Conservation (phyloP, 495 filamentous ascomycete species). For the Penicillium ucsense region DNA sequence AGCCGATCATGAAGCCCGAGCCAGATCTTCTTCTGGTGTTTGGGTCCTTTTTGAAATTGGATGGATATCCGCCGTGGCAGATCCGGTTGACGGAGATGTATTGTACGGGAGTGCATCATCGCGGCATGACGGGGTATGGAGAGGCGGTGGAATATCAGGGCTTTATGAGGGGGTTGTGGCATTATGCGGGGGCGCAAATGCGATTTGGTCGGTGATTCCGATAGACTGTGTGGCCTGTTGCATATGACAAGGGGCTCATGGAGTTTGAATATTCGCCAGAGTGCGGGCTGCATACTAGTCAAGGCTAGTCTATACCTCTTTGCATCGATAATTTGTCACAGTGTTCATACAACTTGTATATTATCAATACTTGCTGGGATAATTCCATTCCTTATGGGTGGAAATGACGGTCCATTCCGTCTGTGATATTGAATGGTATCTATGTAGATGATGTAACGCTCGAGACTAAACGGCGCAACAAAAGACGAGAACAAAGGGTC, state of each 20-base stretch:
- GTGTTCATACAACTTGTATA: background rate
- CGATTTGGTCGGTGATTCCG: constrained; percentile 63
- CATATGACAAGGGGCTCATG: background rate
- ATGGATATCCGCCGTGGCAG: constrained; percentile 96
- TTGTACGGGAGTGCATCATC: constrained; percentile 38
- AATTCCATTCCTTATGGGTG: too few relatives aligned
- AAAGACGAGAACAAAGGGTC: too few relatives aligned
- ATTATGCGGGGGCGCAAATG: constrained; percentile 80
- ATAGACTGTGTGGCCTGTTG: background rate
- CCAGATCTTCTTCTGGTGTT: constrained; percentile 87
- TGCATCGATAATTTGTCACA: background rate
- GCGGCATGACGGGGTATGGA: constrained; percentile 23
- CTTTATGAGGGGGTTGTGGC: constrained; percentile 74
- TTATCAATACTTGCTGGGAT: too few relatives aligned
- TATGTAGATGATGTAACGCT: too few relatives aligned
- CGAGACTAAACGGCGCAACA: too few relatives aligned
- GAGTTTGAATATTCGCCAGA: too few relatives aligned
- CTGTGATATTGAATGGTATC: too few relatives aligned
- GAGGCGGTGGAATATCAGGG: constrained; percentile 83
- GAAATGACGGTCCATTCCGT: too few relatives aligned
- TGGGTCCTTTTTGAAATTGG: constrained; percentile 65
- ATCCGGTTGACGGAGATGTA: constrained; percentile 91
- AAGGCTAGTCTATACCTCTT: constrained; percentile 7
- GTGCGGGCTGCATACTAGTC: too few relatives aligned
- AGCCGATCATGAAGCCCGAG: constrained; percentile 40